Evolutionary conservation across 1,139 yeast species (phyloP).

Genomic region (Pichia sp.): DNA sequence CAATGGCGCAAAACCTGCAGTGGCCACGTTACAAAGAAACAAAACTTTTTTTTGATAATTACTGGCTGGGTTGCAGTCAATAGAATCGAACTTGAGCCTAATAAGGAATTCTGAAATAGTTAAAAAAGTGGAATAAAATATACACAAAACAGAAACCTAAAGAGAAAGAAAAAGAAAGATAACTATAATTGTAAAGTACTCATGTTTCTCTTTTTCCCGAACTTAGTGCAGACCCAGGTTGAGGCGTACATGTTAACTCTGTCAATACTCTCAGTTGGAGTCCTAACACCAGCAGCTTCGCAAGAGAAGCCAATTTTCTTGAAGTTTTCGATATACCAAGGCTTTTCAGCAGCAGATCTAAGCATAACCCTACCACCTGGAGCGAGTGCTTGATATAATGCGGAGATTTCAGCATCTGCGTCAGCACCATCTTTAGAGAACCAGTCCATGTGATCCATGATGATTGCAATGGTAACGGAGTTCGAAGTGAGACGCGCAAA

Average conservation of each 20-base stretch:
- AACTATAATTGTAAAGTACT: slow-evolving; percentile 22
- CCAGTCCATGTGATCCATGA: slow-evolving; percentile 95
- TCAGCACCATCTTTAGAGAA: slow-evolving; percentile 60
- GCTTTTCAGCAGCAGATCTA: slow-evolving; percentile 65
- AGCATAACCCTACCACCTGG: slow-evolving; percentile 69
- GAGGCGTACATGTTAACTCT: slow-evolving; percentile 85
- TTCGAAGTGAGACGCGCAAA: slow-evolving; percentile 55
- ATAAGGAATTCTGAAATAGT: no score
- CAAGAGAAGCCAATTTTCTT: slow-evolving; percentile 62
- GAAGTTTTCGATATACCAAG: slow-evolving; percentile 72
- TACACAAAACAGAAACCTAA: no score
- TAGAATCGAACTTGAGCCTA: no score
- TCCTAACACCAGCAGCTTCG: slow-evolving; percentile 62
- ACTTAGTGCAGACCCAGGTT: slow-evolving; percentile 74
- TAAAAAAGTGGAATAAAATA: no score
- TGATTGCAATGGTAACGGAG: slow-evolving; percentile 67
- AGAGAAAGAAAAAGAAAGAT: not conserved
- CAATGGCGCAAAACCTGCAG: no score
- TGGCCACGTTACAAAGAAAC: no score
- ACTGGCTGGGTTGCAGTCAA: no score
- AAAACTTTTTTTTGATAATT: no score
- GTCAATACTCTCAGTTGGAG: slow-evolving; percentile 59
- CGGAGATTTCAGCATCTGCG: slow-evolving; percentile 59
- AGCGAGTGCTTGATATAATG: slow-evolving; percentile 55
- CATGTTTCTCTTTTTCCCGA: slow-evolving; percentile 22